A percentile compares a stretch with the other conserved stretches of the same genome.
phyloP scores from a whole-genome alignment of 805 yeast genomes.

The Yarrowia sp. region DNA sequence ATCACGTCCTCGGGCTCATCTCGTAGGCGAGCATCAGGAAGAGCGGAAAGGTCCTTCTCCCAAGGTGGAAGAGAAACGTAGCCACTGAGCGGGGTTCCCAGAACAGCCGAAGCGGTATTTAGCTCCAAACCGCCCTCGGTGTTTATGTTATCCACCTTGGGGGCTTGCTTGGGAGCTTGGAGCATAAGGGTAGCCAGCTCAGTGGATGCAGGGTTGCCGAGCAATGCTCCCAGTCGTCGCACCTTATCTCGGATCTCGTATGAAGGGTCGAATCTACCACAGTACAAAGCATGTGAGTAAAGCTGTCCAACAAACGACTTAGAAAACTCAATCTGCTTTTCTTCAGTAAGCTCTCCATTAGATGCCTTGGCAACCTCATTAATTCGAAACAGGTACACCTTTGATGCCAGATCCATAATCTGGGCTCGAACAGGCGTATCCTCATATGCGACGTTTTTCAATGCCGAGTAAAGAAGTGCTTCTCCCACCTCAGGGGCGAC shows the following conservation, averaged over 20 bases:
- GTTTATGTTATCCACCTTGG: slow-evolving; percentile 34
- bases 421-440: slow-evolving; percentile 61
- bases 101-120: slow-evolving; percentile 36
- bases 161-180: slow-evolving; percentile 73
- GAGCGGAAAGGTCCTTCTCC: slow-evolving; percentile 39
- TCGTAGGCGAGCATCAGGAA: slow-evolving; percentile 38
- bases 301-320: slow-evolving; percentile 35
- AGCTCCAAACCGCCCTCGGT: slow-evolving; percentile 31
- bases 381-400: slow-evolving; percentile 57
- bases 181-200: slow-evolving; percentile 66
- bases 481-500: slow-evolving; percentile 54
- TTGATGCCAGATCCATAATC: slow-evolving; percentile 68
- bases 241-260: slow-evolving; percentile 84
- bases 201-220: slow-evolving; percentile 49
- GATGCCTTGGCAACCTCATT: slow-evolving; percentile 36
- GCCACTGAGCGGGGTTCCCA: slow-evolving; percentile 37
- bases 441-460: slow-evolving; percentile 54
- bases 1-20: slow-evolving; percentile 39
- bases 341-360: slow-evolving; percentile 22
- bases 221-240: slow-evolving; percentile 61
- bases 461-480: slow-evolving; percentile 63
- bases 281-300: slow-evolving; percentile 58
- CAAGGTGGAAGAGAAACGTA: slow-evolving; percentile 44
- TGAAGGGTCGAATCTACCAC: slow-evolving; percentile 68
- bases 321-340: slow-evolving; percentile 19